Evolutionary conservation across 2,329 filamentous ascomycete species (phyloP), one percentile per base, ranked within the genome.

Genomic region (Epichloe bromicola): DNA sequence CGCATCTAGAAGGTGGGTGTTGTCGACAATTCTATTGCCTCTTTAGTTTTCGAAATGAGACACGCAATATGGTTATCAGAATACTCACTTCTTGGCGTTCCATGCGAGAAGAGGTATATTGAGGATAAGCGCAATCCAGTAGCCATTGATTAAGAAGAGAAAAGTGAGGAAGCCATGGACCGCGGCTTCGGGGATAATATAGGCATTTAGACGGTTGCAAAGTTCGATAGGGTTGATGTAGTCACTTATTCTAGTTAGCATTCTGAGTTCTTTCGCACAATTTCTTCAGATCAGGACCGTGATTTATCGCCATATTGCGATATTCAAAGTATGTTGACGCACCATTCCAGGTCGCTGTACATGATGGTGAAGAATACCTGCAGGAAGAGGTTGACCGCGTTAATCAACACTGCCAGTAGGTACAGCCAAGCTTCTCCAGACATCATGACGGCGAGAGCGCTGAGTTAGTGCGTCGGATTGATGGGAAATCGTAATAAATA

Each of bases 281-380:
- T n/a, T n/a, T 1, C 15, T 42, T 30, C 14, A 11, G 8, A n/a
- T 44, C 48, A 4, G 19, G 30, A n/a, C 10, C 6, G 37, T 51
- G 8, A 17, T n/a, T 23, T 5, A 47, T 33, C 10, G 17, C 30
- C 14, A 11, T 3, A 10, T 46, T 15, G 41, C 39, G 15, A 33
- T 26, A 40, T 36, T 26, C 7, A 23, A 17, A 30, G n/a, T 36
- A 30, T 38, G 19, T 17, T 14, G 33, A 77, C 87, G 65, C 75
- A 95, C 90, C 93, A 98, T 85, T 98, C 93, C 64, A 98, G 74
- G 79, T 98, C 93, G 72, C 88, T 95, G 75, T 97, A 98, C 94
- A 98, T 98, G 67, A 98, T 98, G 53, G 93, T 98, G 76, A 98
- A 98, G 80, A 98, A 98, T 63, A 98, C 93, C 76, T 98, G 94